Conservation (phyloP, 2,329 filamentous ascomycete genomes). For the Kalaharituber pfeilii region DNA sequence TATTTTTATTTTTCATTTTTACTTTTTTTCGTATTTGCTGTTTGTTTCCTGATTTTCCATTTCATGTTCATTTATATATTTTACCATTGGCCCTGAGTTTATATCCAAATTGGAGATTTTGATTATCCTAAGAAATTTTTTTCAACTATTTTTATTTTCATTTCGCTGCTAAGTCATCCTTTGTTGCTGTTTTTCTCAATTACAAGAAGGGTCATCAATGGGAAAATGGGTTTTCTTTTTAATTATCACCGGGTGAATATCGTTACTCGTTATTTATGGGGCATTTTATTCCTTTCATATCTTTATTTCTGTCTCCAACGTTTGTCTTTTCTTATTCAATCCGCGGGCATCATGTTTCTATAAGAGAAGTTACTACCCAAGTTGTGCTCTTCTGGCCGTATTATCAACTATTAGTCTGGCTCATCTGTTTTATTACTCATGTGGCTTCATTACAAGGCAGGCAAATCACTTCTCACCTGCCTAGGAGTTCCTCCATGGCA, state of each 20-base stretch:
- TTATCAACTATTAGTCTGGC: too few relatives aligned
- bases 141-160: neutral
- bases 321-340: neutral
- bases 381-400: too few relatives aligned
- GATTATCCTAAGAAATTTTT: neutral
- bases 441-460: too few relatives aligned
- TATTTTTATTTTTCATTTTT: neutral
- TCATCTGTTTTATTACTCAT: too few relatives aligned
- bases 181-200: too few relatives aligned
- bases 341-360: neutral
- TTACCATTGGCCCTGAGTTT: neutral
- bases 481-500: too few relatives aligned
- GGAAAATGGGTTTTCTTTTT: neutral
- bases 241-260: neutral
- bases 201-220: neutral
- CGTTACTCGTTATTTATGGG: neutral
- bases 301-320: neutral
- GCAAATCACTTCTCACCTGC: too few relatives aligned
- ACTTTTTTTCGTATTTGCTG: neutral
- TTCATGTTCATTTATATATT: neutral
- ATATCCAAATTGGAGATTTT: neutral
- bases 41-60: neutral
- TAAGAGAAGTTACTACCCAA: neutral
- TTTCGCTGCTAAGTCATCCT: too few relatives aligned
- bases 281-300: neutral